These are phyloP conservation scores for Lycium ferocissimum DNA, from an alignment of 257 asterid genomes.

Conservation along the genomic window DNA sequence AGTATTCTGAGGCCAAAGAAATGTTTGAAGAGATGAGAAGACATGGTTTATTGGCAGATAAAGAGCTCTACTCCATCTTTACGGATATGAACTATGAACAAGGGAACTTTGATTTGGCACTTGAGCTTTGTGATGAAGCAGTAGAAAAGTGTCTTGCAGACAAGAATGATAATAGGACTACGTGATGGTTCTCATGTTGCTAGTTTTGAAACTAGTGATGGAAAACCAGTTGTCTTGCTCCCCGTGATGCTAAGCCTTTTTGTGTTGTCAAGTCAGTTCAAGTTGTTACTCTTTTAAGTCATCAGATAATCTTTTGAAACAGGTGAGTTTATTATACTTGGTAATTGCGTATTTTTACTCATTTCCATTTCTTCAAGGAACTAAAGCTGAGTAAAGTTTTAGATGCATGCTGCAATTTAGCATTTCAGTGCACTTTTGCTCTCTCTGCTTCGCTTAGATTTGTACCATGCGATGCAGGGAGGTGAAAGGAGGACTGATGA, in stretches of 20 bases:
- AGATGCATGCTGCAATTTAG: constrained; percentile 27
- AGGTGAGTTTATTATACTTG: background rate
- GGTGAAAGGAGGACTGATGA: constrained; percentile 17
- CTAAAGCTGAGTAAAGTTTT: background rate
- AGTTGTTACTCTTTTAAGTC: background rate
- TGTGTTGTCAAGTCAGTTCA: background rate
- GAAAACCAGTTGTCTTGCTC: constrained; percentile 15
- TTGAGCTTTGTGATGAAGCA: constrained; percentile 90
- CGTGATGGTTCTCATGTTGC: constrained; percentile 29
- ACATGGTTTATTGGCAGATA: constrained; percentile 58
- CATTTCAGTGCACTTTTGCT: constrained; percentile 4
- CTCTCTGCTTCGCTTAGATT: background rate
- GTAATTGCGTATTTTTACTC: constrained; percentile 3
- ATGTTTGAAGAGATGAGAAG: constrained; percentile 85
- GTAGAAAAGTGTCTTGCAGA: constrained; percentile 60
- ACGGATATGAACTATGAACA: constrained; percentile 78
- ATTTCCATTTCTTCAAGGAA: background rate
- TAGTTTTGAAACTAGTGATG: constrained; percentile 1
- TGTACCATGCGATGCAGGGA: background rate
- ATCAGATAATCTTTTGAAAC: background rate
- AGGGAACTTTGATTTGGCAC: constrained; percentile 71
- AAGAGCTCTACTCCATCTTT: constrained; percentile 65
- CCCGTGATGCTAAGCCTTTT: background rate
- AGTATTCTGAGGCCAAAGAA: constrained; percentile 71
- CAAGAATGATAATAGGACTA: constrained; percentile 42